These are phyloP conservation scores for Crepidotus variabilis DNA, from an alignment of 768 basidiomycete species.

Conservation along the genomic window DNA sequence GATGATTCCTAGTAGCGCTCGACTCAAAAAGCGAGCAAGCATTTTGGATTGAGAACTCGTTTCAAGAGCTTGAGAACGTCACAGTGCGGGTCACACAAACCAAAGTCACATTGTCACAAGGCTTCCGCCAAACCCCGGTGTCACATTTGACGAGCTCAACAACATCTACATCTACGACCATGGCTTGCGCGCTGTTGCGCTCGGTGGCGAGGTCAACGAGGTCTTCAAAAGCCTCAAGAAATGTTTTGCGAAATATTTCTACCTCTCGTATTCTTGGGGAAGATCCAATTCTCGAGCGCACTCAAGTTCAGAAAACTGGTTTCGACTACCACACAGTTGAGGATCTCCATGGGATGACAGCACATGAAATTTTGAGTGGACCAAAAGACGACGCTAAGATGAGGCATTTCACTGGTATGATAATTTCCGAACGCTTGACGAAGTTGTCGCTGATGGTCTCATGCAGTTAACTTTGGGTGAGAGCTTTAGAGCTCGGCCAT, in stretches of 20 bases:
- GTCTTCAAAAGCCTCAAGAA: constrained; percentile 22
- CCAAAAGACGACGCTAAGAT: constrained; percentile 74
- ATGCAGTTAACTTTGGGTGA: constrained; percentile 89
- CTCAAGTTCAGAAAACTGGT: constrained; percentile 37
- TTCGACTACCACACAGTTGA: constrained; percentile 76
- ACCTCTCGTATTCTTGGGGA: constrained; percentile 25
- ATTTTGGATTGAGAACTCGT: background rate
- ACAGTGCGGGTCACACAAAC: constrained; percentile 3
- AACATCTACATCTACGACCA: constrained; percentile 31
- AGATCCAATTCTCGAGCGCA: constrained; percentile 18
- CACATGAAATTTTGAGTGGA: constrained; percentile 78
- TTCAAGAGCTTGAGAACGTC: background rate
- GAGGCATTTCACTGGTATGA: constrained; percentile 90
- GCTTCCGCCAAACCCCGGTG: constrained; percentile 33
- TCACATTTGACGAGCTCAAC: constrained; percentile 19
- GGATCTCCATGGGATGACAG: constrained; percentile 78
- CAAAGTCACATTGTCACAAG: constrained; percentile 19
- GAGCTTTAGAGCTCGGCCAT: constrained; percentile 23
- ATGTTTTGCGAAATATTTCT: constrained; percentile 33
- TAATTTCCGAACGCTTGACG: background rate
- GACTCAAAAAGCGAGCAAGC: background rate
- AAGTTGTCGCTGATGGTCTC: constrained; percentile 8
- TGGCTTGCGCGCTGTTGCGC: constrained; percentile 67
- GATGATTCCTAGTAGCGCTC: constrained; percentile 4
- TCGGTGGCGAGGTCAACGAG: constrained; percentile 49